Conservation (phyloP, 306 rosid genomes). For the Lablab purpureus region DNA sequence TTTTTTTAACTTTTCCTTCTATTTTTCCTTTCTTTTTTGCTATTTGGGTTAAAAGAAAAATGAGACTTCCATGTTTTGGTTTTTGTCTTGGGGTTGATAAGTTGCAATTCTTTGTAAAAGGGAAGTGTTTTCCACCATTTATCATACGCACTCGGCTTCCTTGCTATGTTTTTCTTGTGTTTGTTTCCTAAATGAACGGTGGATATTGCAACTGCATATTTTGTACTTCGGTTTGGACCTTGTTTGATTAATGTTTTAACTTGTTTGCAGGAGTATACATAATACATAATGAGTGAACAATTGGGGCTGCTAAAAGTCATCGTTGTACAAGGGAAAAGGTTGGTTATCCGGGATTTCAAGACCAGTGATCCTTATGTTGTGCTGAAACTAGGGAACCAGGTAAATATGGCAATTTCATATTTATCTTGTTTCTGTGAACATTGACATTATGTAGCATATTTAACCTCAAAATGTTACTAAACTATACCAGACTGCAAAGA, state of each 20-base stretch:
- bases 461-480: slow-evolving; percentile 33
- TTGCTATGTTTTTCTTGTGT: neutral
- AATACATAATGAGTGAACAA: slow-evolving; percentile 69
- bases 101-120: slow-evolving; percentile 6
- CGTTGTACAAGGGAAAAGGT: slow-evolving; percentile 81
- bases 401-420: slow-evolving; percentile 27
- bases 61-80: neutral
- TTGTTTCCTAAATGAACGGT: neutral
- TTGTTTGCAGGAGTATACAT: slow-evolving; percentile 46
- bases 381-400: slow-evolving; percentile 92
- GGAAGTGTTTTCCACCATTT: slow-evolving; percentile 4
- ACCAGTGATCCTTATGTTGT: slow-evolving; percentile 98
- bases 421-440: slow-evolving; percentile 33
- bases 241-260: slow-evolving; percentile 24
- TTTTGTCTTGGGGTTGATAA: neutral
- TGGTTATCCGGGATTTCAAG: slow-evolving; percentile 95
- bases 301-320: slow-evolving; percentile 75
- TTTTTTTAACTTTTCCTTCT: neutral
- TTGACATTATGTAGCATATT: slow-evolving; percentile 10
- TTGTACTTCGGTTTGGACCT: slow-evolving; percentile 11
- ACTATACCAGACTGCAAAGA: slow-evolving; percentile 84
- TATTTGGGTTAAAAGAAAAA: neutral
- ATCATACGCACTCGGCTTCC: neutral
- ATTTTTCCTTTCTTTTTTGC: neutral
- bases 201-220: neutral